Evolutionary conservation across 441 rosid genomes (phyloP).

Genomic region (Adansonia madagascariensis): DNA sequence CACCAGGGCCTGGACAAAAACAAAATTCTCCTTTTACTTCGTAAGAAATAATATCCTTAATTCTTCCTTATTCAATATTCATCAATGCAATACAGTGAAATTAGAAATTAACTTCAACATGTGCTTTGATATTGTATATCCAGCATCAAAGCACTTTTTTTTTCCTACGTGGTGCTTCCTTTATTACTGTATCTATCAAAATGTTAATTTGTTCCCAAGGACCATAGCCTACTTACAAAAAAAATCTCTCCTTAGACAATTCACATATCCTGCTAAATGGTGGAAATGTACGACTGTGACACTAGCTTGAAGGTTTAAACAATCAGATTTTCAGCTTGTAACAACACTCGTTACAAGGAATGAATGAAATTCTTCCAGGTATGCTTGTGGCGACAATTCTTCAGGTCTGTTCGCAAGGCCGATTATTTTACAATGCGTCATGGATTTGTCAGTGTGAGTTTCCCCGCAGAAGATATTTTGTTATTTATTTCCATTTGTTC

Average conservation of each 20-base stretch:
- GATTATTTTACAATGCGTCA: slow-evolving; percentile 91
- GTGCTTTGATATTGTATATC: not conserved
- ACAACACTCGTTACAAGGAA: not conserved
- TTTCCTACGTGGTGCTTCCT: not conserved
- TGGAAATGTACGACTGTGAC: not conserved
- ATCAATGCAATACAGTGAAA: not conserved
- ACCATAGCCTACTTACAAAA: too few relatives aligned
- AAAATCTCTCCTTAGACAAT: too few relatives aligned
- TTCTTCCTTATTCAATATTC: not conserved
- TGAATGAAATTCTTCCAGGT: slow-evolving; percentile 47
- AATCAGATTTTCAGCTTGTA: not conserved
- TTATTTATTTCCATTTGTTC: not conserved
- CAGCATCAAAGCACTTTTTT: not conserved
- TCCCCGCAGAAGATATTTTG: slow-evolving; percentile 1
- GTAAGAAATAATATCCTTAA: slow-evolving; percentile 45
- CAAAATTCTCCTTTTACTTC: slow-evolving; percentile 54
- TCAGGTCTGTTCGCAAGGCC: slow-evolving; percentile 74
- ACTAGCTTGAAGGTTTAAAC: not conserved
- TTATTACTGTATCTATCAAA: not conserved
- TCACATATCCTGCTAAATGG: not conserved
- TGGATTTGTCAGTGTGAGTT: slow-evolving; percentile 80
- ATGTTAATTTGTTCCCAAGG: not conserved
- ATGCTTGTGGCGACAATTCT: slow-evolving; percentile 82
- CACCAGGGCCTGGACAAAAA: slow-evolving; percentile 56
- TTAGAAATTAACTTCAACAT: not conserved